These are phyloP conservation scores for Mycena leptocephala DNA, from an alignment of 768 basidiomycete genomes.

Conservation along the genomic window DNA sequence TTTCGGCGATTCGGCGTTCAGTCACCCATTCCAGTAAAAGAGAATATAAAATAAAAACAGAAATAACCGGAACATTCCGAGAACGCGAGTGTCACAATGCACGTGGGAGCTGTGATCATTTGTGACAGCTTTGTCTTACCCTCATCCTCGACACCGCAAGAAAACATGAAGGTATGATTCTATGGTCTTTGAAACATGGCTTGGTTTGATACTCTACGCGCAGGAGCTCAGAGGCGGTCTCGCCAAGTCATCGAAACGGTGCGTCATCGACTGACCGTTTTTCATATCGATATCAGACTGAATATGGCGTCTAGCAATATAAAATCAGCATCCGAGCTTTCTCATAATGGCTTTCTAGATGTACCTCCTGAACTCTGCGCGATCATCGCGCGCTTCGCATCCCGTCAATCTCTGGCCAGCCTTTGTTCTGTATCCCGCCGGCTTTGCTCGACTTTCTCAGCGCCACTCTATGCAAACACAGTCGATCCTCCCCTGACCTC, in stretches of 20 bases:
- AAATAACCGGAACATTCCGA: not conserved
- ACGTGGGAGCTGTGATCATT: not conserved
- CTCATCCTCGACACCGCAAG: not conserved
- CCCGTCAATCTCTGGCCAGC: not conserved
- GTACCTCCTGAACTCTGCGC: constrained; percentile 13
- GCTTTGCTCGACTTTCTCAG: constrained; percentile 5
- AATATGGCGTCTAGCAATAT: not conserved
- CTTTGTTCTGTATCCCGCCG: constrained; percentile 23
- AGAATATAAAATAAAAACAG: too few species aligned
- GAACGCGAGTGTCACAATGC: not conserved
- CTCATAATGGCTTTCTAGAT: not conserved
- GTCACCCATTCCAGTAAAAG: too few species aligned
- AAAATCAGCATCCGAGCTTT: not conserved
- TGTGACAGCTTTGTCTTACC: not conserved
- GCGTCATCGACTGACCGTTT: not conserved
- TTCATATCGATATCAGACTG: not conserved
- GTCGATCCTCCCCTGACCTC: not conserved
- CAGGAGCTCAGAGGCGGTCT: not conserved
- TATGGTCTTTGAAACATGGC: not conserved
- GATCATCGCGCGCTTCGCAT: constrained; percentile 67
- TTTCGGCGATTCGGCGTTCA: not conserved
- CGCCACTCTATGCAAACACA: constrained; percentile 5
- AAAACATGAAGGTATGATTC: not conserved
- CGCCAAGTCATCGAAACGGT: not conserved
- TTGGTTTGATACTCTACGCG: not conserved